Conservation (phyloP, 768 basidiomycete species). For the Hygrocybe punicea region DNA sequence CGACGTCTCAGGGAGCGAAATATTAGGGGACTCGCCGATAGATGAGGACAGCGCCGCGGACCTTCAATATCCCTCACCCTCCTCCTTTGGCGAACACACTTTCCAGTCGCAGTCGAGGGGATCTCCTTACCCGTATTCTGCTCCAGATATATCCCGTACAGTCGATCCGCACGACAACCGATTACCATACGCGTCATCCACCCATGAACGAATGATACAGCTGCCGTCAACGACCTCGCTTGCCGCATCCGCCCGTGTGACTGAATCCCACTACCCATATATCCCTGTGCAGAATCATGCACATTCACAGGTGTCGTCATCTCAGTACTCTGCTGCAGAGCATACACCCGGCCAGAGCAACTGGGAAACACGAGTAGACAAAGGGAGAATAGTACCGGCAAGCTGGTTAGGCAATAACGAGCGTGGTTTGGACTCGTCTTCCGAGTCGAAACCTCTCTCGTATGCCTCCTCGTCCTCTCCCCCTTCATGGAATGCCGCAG, state of each 20-base stretch:
- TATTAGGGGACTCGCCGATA: slow-evolving; percentile 10
- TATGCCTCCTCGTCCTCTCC: slow-evolving; percentile 9
- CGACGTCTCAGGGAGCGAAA: slow-evolving; percentile 13
- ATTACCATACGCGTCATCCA: not conserved
- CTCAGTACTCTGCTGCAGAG: slow-evolving; percentile 8
- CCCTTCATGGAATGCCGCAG: slow-evolving; percentile 1
- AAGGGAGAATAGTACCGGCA: slow-evolving; percentile 1
- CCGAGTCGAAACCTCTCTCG: slow-evolving; percentile 7
- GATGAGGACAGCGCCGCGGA: slow-evolving; percentile 6
- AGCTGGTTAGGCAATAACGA: not conserved
- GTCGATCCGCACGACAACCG: slow-evolving; percentile 1
- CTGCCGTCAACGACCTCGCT: not conserved
- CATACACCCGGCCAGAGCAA: slow-evolving; percentile 3
- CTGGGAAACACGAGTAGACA: slow-evolving; percentile 10
- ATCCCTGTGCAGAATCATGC: not conserved
- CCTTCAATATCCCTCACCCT: not conserved
- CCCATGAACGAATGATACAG: not conserved
- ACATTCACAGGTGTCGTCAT: slow-evolving; percentile 2
- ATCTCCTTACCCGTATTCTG: slow-evolving; percentile 6
- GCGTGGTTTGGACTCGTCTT: slow-evolving; percentile 6
- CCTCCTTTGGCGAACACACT: not conserved
- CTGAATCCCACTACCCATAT: slow-evolving; percentile 6
- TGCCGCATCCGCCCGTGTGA: slow-evolving; percentile 3
- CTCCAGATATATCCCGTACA: slow-evolving; percentile 1
- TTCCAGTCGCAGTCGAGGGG: not conserved